A percentile compares a stretch with the other conserved stretches of the same genome.
Conservation (phyloP, 768 basidiomycete genomes). For the Tremella mesenterica region DNA sequence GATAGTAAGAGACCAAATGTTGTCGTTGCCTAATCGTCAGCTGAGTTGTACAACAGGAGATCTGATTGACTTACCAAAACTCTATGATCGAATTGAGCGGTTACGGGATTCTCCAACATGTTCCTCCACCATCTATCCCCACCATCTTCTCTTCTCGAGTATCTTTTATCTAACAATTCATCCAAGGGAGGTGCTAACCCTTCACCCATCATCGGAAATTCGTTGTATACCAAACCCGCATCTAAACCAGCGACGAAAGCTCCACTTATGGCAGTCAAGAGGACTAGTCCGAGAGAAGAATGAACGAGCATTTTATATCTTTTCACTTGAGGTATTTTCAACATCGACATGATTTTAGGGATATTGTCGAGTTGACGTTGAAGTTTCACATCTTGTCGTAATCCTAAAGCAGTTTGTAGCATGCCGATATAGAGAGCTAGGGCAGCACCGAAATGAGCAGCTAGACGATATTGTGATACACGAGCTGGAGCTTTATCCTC, state of each 20-base stretch:
- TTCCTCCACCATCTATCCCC: conserved; percentile 92
- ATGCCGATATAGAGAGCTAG: conserved; percentile 89
- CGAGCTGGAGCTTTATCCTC: conserved; percentile 76
- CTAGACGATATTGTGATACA: conserved; percentile 92
- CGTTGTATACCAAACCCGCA: conserved; percentile 94
- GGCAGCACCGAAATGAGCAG: conserved; percentile 86
- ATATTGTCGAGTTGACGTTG: neutral
- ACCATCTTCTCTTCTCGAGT: conserved; percentile 60
- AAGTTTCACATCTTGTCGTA: conserved; percentile 60
- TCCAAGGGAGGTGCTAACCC: conserved; percentile 67
- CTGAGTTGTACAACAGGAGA: neutral
- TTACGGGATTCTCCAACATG: conserved; percentile 92
- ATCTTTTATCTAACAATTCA: conserved; percentile 70
- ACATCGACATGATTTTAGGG: neutral
- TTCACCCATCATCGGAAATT: conserved; percentile 94
- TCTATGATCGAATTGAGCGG: conserved; percentile 94
- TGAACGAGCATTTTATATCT: conserved; percentile 57
- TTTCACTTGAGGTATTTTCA: conserved; percentile 48
- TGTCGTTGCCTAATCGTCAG: conserved; percentile 59
- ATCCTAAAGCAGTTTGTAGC: conserved; percentile 67
- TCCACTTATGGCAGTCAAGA: conserved; percentile 87
- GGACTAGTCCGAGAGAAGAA: conserved; percentile 65
- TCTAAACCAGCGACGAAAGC: conserved; percentile 98
- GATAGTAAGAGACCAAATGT: conserved; percentile 47
- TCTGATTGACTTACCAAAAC: conserved; percentile 58